Evolutionary conservation across 305 asterid genomes (phyloP).

Genomic region (Solanum hybrid): DNA sequence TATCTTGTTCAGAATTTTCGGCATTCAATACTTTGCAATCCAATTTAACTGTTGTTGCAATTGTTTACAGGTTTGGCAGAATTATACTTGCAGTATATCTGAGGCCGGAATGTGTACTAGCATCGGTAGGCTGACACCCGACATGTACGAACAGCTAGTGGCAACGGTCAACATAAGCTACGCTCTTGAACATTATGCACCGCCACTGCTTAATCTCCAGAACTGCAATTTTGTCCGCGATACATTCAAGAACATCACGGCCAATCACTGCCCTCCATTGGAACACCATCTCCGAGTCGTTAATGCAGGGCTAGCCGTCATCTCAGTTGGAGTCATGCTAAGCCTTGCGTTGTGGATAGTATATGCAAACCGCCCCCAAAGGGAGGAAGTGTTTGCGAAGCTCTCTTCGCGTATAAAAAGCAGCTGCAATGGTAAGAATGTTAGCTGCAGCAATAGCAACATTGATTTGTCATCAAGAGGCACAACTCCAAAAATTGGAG

Average conservation of each 20-base stretch:
- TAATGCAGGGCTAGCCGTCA: slow-evolving; percentile 64
- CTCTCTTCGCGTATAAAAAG: slow-evolving; percentile 37
- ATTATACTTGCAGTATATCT: slow-evolving; percentile 54
- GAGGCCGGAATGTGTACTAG: slow-evolving; percentile 44
- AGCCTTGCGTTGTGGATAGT: slow-evolving; percentile 84
- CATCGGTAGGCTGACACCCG: slow-evolving; percentile 75
- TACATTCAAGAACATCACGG: slow-evolving; percentile 60
- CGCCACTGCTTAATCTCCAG: slow-evolving; percentile 56
- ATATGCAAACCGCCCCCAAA: slow-evolving; percentile 98
- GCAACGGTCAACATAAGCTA: slow-evolving; percentile 73
- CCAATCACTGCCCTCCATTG: slow-evolving; percentile 59
- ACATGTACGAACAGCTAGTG: slow-evolving; percentile 50
- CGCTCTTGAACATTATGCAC: slow-evolving; percentile 77
- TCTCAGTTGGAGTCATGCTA: slow-evolving; percentile 85
- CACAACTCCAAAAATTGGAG: slow-evolving; percentile 35
- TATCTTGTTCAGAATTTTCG: neutral
- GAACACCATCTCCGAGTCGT: slow-evolving; percentile 52
- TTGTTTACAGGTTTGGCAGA: slow-evolving; percentile 62
- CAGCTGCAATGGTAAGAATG: slow-evolving; percentile 37
- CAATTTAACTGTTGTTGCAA: neutral
- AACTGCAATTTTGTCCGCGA: slow-evolving; percentile 90
- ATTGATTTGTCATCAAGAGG: slow-evolving; percentile 23
- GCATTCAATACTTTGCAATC: neutral
- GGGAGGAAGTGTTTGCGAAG: slow-evolving; percentile 96
- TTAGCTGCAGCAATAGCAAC: slow-evolving; percentile 7